These are phyloP conservation scores for Evernia prunastri DNA, from an alignment of 495 filamentous ascomycete species.

Conservation along the genomic window DNA sequence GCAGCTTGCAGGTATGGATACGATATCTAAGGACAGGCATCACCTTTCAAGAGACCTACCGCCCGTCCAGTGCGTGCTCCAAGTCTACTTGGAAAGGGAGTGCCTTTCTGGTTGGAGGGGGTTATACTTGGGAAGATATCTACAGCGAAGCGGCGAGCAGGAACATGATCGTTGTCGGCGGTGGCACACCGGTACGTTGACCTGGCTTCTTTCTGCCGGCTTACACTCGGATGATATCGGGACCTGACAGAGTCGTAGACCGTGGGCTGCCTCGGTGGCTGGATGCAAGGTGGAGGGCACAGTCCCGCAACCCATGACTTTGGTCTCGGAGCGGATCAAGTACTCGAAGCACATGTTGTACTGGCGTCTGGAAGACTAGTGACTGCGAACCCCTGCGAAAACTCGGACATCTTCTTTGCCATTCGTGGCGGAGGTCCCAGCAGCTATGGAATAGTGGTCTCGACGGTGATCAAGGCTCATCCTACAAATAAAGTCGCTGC, in stretches of 20 bases:
- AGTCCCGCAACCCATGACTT: slow-evolving; percentile 25
- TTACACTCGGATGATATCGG: neutral
- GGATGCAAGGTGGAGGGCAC: slow-evolving; percentile 39
- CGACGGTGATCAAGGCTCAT: slow-evolving; percentile 39
- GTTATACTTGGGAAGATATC: slow-evolving; percentile 35
- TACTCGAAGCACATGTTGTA: slow-evolving; percentile 47
- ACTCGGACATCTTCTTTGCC: slow-evolving; percentile 58
- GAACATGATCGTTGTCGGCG: slow-evolving; percentile 34
- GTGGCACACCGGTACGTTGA: slow-evolving; percentile 31
- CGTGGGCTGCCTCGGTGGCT: slow-evolving; percentile 39
- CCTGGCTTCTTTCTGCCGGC: neutral
- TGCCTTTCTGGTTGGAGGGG: slow-evolving; percentile 36
- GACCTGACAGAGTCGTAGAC: slow-evolving; percentile 23
- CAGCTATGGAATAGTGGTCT: slow-evolving; percentile 44
- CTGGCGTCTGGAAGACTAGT: slow-evolving; percentile 47
- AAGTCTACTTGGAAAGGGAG: slow-evolving; percentile 29
- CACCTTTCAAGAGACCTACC: slow-evolving; percentile 27
- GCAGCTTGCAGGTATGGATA: slow-evolving; percentile 37
- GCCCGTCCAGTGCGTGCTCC: slow-evolving; percentile 20
- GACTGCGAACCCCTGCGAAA: slow-evolving; percentile 42
- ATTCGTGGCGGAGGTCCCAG: slow-evolving; percentile 47
- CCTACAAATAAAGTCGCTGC: slow-evolving; percentile 34
- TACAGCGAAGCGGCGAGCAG: slow-evolving; percentile 29
- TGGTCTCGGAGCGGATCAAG: slow-evolving; percentile 39
- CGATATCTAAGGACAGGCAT: slow-evolving; percentile 33